Percentiles rank a stretch among this genome's conserved stretches.
Conservation (phyloP, 805 yeast genomes). For the Ogataea pilisensis region DNA sequence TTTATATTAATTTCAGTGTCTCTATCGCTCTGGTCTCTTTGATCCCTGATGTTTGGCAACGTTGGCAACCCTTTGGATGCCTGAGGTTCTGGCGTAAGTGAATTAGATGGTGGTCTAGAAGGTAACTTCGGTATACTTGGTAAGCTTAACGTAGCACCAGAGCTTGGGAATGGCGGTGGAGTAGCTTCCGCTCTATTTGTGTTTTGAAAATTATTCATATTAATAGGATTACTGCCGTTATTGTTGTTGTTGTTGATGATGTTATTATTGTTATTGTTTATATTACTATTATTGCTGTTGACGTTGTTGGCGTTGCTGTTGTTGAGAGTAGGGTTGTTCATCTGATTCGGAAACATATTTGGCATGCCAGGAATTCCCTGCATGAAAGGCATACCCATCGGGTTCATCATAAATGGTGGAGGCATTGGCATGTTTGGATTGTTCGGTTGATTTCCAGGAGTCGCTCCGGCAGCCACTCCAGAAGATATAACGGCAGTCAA, state of each 20-base stretch:
- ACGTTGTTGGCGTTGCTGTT: background rate
- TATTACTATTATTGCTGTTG: background rate
- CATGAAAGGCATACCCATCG: constrained; percentile 30
- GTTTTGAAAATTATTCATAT: background rate
- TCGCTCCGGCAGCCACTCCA: constrained; percentile 25
- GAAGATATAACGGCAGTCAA: constrained; percentile 24
- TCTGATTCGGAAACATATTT: constrained; percentile 6
- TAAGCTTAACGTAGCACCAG: constrained; percentile 7
- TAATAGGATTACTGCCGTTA: constrained; percentile 1
- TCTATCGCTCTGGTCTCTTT: constrained; percentile 28
- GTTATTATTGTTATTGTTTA: background rate
- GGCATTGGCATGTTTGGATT: constrained; percentile 24
- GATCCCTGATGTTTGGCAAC: constrained; percentile 15
- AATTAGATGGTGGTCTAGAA: constrained; percentile 22
- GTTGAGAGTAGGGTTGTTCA: background rate
- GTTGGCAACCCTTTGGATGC: constrained; percentile 11
- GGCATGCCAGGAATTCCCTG: constrained; percentile 24
- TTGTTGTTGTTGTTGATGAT: constrained; percentile 4
- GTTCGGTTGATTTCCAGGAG: constrained; percentile 20
- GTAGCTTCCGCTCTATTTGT: constrained; percentile 8
- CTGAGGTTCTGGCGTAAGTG: constrained; percentile 24
- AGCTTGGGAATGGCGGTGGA: constrained; percentile 7
- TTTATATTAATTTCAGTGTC: constrained; percentile 21
- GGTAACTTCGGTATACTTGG: constrained; percentile 21
- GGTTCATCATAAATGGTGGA: constrained; percentile 27